Conservation (phyloP, 1,284 basidiomycete species). For the Chalciporus sp. region DNA sequence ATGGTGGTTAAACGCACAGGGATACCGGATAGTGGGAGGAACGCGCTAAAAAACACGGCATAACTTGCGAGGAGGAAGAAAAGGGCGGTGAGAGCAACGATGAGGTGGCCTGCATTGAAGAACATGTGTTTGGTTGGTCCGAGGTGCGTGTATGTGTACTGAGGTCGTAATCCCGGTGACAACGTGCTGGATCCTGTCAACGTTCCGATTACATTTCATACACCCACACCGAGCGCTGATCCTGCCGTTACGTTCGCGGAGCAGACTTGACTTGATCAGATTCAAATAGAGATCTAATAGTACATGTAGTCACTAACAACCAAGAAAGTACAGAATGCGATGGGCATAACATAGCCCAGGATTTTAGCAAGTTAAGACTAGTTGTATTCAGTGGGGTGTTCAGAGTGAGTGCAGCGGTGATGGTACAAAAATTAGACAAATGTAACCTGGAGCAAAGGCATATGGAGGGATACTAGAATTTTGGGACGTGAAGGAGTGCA, state of each 20-base stretch:
- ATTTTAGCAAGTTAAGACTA: constrained; percentile 14
- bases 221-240: background rate
- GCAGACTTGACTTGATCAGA: constrained; percentile 2
- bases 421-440: constrained; percentile 38
- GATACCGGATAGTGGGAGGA: constrained; percentile 55
- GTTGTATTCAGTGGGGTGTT: constrained; percentile 17
- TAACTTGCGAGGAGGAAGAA: constrained; percentile 65
- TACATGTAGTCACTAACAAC: constrained; percentile 32
- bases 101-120: constrained; percentile 48
- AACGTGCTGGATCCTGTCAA: constrained; percentile 19
- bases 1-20: constrained; percentile 41
- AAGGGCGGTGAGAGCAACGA: constrained; percentile 48
- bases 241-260: constrained; percentile 12
- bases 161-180: constrained; percentile 33
- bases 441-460: constrained; percentile 22
- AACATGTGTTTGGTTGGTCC: constrained; percentile 22
- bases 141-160: constrained; percentile 17
- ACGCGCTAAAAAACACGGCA: constrained; percentile 65
- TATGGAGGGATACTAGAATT: constrained; percentile 23
- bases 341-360: constrained; percentile 13
- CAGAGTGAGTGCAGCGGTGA: constrained; percentile 12
- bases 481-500: constrained; percentile 25
- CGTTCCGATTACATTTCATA: background rate
- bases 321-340: constrained; percentile 8
- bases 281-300: constrained; percentile 31